A percentile compares a stretch with the other conserved stretches of the same genome.
Conservation (phyloP, 2,329 filamentous ascomycete genomes). For the Hypoxylon sp. region DNA sequence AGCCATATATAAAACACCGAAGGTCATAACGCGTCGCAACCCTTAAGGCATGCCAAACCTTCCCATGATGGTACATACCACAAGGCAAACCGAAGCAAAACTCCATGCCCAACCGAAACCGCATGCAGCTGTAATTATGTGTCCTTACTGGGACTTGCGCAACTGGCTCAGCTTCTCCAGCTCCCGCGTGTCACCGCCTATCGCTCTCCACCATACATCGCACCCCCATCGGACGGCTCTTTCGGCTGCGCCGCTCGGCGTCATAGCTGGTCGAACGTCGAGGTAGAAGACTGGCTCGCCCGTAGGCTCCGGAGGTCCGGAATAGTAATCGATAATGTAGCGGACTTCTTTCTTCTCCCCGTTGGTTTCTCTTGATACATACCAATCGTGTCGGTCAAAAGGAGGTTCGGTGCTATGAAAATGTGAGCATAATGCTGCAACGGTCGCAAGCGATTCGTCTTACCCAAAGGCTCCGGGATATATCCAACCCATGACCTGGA, state of each 20-base stretch:
- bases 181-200: conserved; percentile 71
- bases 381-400: conserved; percentile 98
- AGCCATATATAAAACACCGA: no score
- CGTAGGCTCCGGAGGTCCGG: conserved; percentile 78
- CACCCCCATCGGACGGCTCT: conserved; percentile 87
- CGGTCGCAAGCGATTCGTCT: conserved; percentile 44
- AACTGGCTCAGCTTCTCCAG: conserved; percentile 37
- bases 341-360: conserved; percentile 79
- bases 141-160: conserved; percentile 13
- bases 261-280: conserved; percentile 89
- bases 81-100: conserved; percentile 25
- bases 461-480: conserved; percentile 83
- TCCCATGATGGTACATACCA: conserved; percentile 21
- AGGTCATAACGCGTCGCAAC: conserved; percentile 22
- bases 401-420: conserved; percentile 74
- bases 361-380: conserved; percentile 75
- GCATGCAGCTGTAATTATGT: conserved; percentile 5
- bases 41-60: conserved; percentile 1
- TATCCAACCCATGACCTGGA: conserved; percentile 79
- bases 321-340: conserved; percentile 98
- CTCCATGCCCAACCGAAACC: conserved; percentile 22
- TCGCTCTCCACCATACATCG: conserved; percentile 92
- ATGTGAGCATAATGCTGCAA: not conserved
- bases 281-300: conserved; percentile 96
- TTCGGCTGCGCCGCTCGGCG: conserved; percentile 81